Conservation (phyloP, 208 protist genomes). For the Acanthamoeba culbertsoni region DNA sequence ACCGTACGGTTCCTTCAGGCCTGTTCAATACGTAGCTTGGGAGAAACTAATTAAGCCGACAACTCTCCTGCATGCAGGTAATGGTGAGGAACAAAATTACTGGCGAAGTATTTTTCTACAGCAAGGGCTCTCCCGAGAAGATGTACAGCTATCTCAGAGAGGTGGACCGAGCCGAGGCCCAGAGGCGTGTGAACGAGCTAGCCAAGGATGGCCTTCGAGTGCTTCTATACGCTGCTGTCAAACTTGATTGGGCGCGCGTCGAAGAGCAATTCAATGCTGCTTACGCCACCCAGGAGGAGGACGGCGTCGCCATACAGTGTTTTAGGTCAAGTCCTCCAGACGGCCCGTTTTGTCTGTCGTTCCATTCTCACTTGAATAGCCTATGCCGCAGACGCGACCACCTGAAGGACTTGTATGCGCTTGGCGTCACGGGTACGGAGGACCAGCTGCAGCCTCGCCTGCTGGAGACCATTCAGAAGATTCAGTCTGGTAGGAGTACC, state of each 20-base stretch:
- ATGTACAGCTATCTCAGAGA: slow-evolving; percentile 27
- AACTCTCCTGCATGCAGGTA: no score
- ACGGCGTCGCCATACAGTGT: slow-evolving; percentile 42
- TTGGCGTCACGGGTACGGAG: slow-evolving; percentile 51
- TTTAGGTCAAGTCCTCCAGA: not conserved
- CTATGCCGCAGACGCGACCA: not conserved
- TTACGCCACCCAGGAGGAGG: slow-evolving; percentile 32
- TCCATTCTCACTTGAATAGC: not conserved
- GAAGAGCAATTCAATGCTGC: slow-evolving; percentile 25
- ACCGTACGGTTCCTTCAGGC: slow-evolving; percentile 54
- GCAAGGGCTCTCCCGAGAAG: slow-evolving; percentile 59
- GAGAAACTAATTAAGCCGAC: no score
- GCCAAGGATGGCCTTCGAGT: slow-evolving; percentile 50
- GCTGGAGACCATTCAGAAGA: slow-evolving; percentile 14
- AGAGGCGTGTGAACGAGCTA: not conserved
- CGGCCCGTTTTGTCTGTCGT: not conserved
- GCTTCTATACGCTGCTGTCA: slow-evolving; percentile 37
- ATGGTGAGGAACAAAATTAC: slow-evolving; percentile 51
- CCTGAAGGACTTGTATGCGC: slow-evolving; percentile 15
- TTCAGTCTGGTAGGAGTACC: not conserved
- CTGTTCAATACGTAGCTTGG: no score
- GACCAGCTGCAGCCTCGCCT: slow-evolving; percentile 57
- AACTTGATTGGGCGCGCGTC: slow-evolving; percentile 29
- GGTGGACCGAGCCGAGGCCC: slow-evolving; percentile 8
- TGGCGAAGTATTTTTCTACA: slow-evolving; percentile 45